Evolutionary conservation across 2,329 filamentous ascomycete genomes (phyloP), one percentile per base, ranked within the genome.

Genomic region (Alternaria solani): DNA sequence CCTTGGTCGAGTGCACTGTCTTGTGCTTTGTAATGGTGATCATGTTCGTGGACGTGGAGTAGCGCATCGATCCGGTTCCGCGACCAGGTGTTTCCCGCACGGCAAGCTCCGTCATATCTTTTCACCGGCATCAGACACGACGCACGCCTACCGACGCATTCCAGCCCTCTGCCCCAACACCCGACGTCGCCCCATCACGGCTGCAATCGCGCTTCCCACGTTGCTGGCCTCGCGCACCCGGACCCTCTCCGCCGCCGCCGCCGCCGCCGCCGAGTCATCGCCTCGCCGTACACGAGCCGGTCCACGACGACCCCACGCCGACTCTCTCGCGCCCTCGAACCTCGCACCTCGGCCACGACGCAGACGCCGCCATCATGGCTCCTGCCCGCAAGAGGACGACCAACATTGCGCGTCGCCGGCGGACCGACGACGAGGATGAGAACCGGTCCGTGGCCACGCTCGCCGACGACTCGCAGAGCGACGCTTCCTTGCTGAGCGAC

Each of bases 391-490:
- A 78, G 68, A 72, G 70, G 61, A 69, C 72, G 41, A 74, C 68
- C 65, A 69, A 72, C 65, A 67, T 79, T 57, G 71, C 75, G 60
- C 75, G 77, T 63, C 77, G 78, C 64, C 64, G 78, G 68, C 71
- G 77, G 53, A 70, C 78, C 44, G 78, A 79, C 52, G 78, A 80
- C 48, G 78, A 80, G 51, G 75, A 74, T 56, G 76, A 79, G 62
- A 76, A 69, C 59, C 65, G 64, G 53, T 77, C 76, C 32, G 74
- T 85, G 61, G 81, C 80, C 52, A 85, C 81, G 55, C 67, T 85
- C 57, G 84, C 85, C 51, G 86, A 88, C 67, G 87, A 89, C 73
- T 89, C 87, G 41, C 79, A 88, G 77, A 89, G 86, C 75, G 88
- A 89, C 74, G 84, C 81, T 38, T 89, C 87, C 12, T 78, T 82